Base-by-base conservation (phyloP, 164 flowering plant species). In the Nelumbo lutea region DNA sequence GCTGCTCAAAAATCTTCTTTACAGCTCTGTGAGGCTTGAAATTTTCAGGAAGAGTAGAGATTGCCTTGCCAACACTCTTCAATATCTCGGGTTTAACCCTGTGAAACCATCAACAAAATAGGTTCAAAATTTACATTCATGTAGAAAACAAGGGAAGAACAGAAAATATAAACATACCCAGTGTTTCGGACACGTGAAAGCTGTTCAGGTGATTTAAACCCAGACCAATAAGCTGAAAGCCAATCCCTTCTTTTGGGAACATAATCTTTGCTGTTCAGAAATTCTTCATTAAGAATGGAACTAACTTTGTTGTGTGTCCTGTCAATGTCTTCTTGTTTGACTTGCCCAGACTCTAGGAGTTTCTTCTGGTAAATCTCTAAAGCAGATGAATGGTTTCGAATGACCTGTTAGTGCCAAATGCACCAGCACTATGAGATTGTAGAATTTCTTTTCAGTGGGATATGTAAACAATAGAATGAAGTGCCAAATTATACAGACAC, bases 1-100 rank as follows among this genome's bases (percentile, higher is more conserved):
- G 92, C 41, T 79, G 90, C 10, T 88, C 97, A 79, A 86, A 93
- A 64, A 92, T 88, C 79, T 86, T 96, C 82, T 96, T 93, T 44
- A 96, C 95, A 59, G 87, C 96, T 84, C 90, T 87, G 76, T 96
- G 99, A 73, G 97, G 86, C 84, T 90, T 96, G 72, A 96, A 90
- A 66, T 55, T 82, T 2, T 89, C 97, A 15, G 98, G 98, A 72
- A 96, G 85, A 9, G 82, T 66, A 9, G 97, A 83, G 68, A 96
- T 90, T 42, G 97, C 93, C 80, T 93, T 89, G 67, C 99, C 99
- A 72, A 96, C 96, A 77, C 59, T 88, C 81, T 89, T 96, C 83
- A 96, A 70, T 64, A 96, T 88, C 73, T 96, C 96, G 72, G 99
- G 99, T 53, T 88, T 90, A 59, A 96, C 99, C 53, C 99, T 96